Base-by-base conservation (phyloP, 106 monocot species). In the Posidonia australis region DNA sequence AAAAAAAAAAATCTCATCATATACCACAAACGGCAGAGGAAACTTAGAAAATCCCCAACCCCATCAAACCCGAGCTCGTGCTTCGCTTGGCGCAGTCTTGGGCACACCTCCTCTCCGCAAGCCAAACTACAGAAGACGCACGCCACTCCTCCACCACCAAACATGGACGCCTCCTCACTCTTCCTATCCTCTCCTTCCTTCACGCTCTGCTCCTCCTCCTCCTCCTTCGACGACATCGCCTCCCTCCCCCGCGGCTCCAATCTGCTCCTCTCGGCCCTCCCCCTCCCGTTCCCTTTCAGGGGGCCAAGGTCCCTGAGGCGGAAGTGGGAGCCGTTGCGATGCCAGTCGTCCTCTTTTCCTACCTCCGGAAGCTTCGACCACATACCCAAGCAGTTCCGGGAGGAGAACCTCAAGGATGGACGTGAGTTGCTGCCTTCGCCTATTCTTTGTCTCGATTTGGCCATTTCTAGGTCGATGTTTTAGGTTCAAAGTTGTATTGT, bases 351-450 rank as follows among this genome's bases (percentile, higher is more conserved):
- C 17, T n/a, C n/a, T n/a, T n/a, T n/a, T n/a, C n/a, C n/a, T n/a
- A n/a, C n/a, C n/a, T 52, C 77, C 49, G 73, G 36, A 11, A 68
- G 43, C 60, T 81, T 75, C 64, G 80, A 93, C 30, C 83, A 84
- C 73, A 86, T 93, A 41, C 93, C 89, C 14, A 93, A 86, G 67
- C 81, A 82, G 65, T 89, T 93, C 68, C 83, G 81, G 13, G 77
- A 82, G 67, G 83, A 82, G 58, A 93, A 84, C 73, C 89, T 89
- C 59, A 84, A 83, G 56, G 89, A 89, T 14, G 93, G 89, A 66
- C 71, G 93, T 93, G 66, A 80, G 93, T 79, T 23, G 36, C 24
- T 21, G 28, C 10, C 1, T 59, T 76, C 0, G 13, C 25, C 14
- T 42, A 14, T 18, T 32, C 22, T 23, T 58, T 56, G 1, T 25